Percentiles rank a stretch among this genome's conserved stretches.
Evolutionary conservation across 306 rosid species (phyloP).

Genomic region (Geum urbanum): DNA sequence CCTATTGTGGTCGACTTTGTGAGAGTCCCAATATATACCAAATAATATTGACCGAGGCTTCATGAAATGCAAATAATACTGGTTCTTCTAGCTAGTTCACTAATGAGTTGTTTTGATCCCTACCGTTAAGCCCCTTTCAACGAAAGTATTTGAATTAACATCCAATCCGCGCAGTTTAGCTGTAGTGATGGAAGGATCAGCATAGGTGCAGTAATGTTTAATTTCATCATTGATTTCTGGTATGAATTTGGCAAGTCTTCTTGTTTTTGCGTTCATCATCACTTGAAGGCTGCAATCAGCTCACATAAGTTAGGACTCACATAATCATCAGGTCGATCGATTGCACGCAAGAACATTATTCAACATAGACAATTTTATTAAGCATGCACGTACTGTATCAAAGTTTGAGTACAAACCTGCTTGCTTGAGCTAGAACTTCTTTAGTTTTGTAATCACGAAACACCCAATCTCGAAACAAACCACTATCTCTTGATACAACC

Average conservation of each 20-base stretch:
- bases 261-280: not conserved
- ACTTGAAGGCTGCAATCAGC: no score
- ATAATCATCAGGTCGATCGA: no score
- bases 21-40: no score
- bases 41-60: no score
- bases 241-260: not conserved
- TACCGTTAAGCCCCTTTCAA: not conserved
- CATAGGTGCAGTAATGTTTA: not conserved
- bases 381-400: no score
- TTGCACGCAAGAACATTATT: no score
- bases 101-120: no score
- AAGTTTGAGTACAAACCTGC: slow-evolving; percentile 35
- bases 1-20: no score
- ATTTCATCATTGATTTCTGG: not conserved
- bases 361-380: no score
- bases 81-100: no score
- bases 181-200: not conserved
- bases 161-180: not conserved
- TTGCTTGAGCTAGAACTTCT: slow-evolving; percentile 57
- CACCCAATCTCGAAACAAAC: slow-evolving; percentile 84
- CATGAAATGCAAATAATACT: no score
- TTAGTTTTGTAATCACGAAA: slow-evolving; percentile 63
- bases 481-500: slow-evolving; percentile 63
- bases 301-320: no score
- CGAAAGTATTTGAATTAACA: not conserved